Evolutionary conservation across 176 grass and related monocot species (phyloP).

Genomic region (Carex myosuroides): DNA sequence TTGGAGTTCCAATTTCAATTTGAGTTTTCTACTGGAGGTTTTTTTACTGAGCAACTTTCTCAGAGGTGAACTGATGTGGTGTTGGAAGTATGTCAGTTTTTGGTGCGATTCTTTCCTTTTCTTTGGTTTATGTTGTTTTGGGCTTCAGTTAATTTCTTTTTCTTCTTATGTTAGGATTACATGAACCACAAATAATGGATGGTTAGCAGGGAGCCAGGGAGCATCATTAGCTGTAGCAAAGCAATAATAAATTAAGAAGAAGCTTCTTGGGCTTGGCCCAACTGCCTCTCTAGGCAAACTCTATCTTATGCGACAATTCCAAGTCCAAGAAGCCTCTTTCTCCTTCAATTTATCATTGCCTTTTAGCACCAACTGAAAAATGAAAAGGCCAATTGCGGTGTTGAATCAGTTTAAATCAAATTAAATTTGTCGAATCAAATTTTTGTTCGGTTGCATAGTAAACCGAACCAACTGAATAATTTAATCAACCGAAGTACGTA

Average conservation of each 20-base stretch:
- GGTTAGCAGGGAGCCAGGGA: neutral
- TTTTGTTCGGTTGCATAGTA: too few species aligned
- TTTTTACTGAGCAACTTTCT: neutral
- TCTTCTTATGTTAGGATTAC: neutral
- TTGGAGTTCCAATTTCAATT: neutral
- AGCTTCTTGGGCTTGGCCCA: neutral
- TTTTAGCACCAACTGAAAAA: too few species aligned
- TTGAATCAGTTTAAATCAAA: too few species aligned
- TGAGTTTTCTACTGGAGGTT: neutral
- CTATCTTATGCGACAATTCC: neutral
- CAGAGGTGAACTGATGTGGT: neutral
- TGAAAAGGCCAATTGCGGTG: too few species aligned
- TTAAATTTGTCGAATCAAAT: too few species aligned
- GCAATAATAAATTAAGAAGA: too few species aligned
- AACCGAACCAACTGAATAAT: too few species aligned
- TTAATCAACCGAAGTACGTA: too few species aligned
- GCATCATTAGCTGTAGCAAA: too few species aligned
- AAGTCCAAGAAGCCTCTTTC: neutral
- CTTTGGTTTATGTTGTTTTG: neutral
- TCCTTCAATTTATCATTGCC: neutral
- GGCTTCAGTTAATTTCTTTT: neutral
- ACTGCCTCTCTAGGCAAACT: too few species aligned
- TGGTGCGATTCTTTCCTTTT: neutral
- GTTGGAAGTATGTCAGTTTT: neutral
- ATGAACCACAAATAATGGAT: neutral